Conservation (phyloP, 2,329 filamentous ascomycete species). For the Trichoderma breve region DNA sequence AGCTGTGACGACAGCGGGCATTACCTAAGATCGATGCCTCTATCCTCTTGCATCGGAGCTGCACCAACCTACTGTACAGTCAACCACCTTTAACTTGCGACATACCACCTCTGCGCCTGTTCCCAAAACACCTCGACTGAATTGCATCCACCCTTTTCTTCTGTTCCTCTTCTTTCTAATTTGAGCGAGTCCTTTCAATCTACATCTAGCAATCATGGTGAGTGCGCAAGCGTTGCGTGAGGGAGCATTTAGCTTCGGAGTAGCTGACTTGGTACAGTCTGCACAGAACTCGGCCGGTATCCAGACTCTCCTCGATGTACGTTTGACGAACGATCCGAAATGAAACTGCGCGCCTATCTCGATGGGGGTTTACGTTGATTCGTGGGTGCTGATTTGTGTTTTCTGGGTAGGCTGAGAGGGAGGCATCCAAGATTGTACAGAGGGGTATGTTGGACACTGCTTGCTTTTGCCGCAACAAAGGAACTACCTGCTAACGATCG, state of each 20-base stretch:
- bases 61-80: not conserved
- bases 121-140: not conserved
- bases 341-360: not conserved
- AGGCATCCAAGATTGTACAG: slow-evolving; percentile 98
- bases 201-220: slow-evolving; percentile 6
- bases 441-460: slow-evolving; percentile 63
- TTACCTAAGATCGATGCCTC: slow-evolving; percentile 15
- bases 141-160: not conserved
- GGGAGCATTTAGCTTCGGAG: not conserved
- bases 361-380: not conserved
- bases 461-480: not conserved
- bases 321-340: slow-evolving; percentile 31
- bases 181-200: not conserved
- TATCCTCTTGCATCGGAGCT: not conserved
- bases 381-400: slow-evolving; percentile 6
- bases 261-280: slow-evolving; percentile 57
- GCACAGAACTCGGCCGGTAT: slow-evolving; percentile 98
- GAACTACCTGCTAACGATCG: not conserved
- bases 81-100: not conserved
- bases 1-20: slow-evolving; percentile 19
- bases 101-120: not conserved
- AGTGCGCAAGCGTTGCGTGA: not conserved
- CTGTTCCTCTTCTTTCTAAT: not conserved
- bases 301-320: slow-evolving; percentile 96
- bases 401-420: slow-evolving; percentile 76